phyloP scores from a whole-genome alignment of 2,329 filamentous ascomycete species.

The Hysterium pulicare region DNA sequence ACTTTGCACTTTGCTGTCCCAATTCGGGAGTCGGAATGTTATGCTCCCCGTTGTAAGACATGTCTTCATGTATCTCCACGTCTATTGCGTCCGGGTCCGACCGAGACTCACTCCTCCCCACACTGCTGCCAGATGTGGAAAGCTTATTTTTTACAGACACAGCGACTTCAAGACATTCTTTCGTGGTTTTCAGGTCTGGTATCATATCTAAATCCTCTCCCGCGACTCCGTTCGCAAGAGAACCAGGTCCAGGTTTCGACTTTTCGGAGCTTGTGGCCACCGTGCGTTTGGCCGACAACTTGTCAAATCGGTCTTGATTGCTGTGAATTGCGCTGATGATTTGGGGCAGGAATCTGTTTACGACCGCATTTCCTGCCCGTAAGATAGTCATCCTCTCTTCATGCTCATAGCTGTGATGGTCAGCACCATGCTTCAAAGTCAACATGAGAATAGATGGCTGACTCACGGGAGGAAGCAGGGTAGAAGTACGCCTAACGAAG shows the following conservation, averaged over 20 bases:
- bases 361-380: neutral
- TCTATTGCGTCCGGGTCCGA: neutral
- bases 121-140: neutral
- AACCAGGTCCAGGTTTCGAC: neutral
- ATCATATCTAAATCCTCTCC: neutral
- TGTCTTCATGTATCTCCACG: neutral
- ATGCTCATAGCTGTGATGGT: neutral
- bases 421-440: neutral
- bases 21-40: neutral
- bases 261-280: no score
- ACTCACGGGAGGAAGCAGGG: slow-evolving; percentile 1
- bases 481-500: neutral
- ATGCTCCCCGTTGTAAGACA: neutral
- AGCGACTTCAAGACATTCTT: neutral
- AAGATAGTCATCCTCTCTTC: neutral
- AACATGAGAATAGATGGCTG: neutral
- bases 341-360: neutral
- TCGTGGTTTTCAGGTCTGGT: neutral
- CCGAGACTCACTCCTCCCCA: neutral
- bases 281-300: neutral
- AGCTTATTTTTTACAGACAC: neutral
- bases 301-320: neutral
- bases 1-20: neutral
- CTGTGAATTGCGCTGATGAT: neutral
- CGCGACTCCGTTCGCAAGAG: neutral